Percentiles rank a stretch among this genome's conserved stretches.
These are phyloP conservation scores for Mycena leptocephala DNA, from an alignment of 768 basidiomycete species.

Conservation along the genomic window DNA sequence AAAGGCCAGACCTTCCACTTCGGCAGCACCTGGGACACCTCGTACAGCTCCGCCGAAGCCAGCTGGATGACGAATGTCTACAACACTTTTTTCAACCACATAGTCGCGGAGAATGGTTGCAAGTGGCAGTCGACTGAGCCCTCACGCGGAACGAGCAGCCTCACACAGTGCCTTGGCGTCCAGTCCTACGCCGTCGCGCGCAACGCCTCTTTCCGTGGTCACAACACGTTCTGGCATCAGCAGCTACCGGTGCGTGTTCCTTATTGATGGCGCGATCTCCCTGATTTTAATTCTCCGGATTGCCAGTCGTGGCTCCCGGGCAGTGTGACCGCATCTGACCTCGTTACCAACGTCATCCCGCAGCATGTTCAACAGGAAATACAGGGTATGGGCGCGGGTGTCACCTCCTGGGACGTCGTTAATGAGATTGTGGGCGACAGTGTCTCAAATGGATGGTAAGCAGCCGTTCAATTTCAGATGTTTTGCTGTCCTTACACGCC, in stretches of 20 bases:
- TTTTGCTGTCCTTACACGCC: not conserved
- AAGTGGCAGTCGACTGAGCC: constrained; percentile 34
- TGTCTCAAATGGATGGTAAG: constrained; percentile 22
- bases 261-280: not conserved
- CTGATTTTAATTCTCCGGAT: not conserved
- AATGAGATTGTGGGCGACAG: constrained; percentile 30
- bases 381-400: constrained; percentile 19
- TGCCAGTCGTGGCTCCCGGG: constrained; percentile 31
- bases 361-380: constrained; percentile 31
- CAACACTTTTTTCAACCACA: constrained; percentile 24
- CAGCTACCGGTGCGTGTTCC: constrained; percentile 12
- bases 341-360: constrained; percentile 25
- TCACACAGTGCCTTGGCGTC: constrained; percentile 27
- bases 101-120: constrained; percentile 32
- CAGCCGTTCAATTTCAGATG: not conserved
- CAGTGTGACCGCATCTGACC: constrained; percentile 4
- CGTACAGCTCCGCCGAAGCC: constrained; percentile 14
- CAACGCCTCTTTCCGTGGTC: constrained; percentile 25
- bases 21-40: constrained; percentile 30
- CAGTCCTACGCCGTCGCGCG: constrained; percentile 17
- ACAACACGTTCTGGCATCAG: constrained; percentile 34
- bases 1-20: constrained; percentile 29
- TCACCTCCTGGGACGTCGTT: constrained; percentile 28
- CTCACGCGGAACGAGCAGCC: constrained; percentile 18
- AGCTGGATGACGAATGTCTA: constrained; percentile 18